These are phyloP conservation scores for Boletus fagicola DNA, from an alignment of 768 basidiomycete genomes.

Conservation along the genomic window DNA sequence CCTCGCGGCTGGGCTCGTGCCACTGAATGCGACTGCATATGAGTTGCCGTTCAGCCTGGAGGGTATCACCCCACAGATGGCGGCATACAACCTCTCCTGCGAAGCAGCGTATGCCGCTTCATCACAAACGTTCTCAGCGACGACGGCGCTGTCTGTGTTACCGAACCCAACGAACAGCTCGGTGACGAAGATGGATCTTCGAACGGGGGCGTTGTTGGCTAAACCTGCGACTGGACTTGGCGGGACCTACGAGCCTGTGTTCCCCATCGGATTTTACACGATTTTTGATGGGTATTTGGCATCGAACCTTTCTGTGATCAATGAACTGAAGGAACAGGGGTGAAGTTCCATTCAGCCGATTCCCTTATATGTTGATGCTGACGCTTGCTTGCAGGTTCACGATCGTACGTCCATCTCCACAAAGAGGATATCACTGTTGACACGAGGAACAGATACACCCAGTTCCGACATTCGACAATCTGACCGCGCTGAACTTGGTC, in stretches of 20 bases:
- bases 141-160: conserved; percentile 46
- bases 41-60: conserved; percentile 49
- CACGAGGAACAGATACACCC: conserved; percentile 55
- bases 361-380: background rate
- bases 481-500: conserved; percentile 55
- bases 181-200: conserved; percentile 63
- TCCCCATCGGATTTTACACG: conserved; percentile 46
- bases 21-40: conserved; percentile 51
- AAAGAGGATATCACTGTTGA: background rate
- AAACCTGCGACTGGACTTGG: conserved; percentile 49
- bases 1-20: conserved; percentile 44
- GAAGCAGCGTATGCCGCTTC: conserved; percentile 28
- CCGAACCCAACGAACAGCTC: conserved; percentile 50
- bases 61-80: conserved; percentile 41
- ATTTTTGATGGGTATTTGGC: conserved; percentile 35
- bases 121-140: conserved; percentile 46
- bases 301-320: conserved; percentile 25
- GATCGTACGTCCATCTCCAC: conserved; percentile 32
- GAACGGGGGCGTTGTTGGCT: conserved; percentile 56
- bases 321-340: conserved; percentile 35
- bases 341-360: conserved; percentile 7
- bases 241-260: conserved; percentile 51
- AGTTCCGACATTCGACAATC: conserved; percentile 61
- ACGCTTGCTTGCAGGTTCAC: conserved; percentile 11
- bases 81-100: conserved; percentile 31